Base-by-base conservation (phyloP, 2,329 filamentous ascomycete species). In the Aspergillaceae sp. region DNA sequence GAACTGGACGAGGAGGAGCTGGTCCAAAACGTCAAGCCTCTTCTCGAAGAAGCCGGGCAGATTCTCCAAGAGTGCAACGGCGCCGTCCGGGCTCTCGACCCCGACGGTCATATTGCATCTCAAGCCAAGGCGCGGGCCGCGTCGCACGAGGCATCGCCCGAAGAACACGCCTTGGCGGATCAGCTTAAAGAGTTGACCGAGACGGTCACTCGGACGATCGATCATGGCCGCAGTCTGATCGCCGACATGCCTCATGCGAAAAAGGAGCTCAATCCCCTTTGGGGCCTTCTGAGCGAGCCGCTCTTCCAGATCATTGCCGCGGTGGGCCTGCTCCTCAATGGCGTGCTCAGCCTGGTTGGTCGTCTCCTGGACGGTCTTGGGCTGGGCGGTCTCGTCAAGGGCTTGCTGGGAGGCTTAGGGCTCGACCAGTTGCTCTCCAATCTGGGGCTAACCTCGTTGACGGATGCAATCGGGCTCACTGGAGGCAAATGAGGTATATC, bases 191-290 rank as follows among this genome's bases (percentile, higher is more conserved):
- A 81, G 70, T 76, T 95, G 48, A 91, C 89, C 0, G 83, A 83
- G 19, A 83, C 80, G 28, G 86, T 96, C 26, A 83, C 86, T 41
- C 82, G 83, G 58, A 87, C 84, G 27, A 91, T 96, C 56, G 89
- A 96, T 61, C 83, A 84, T 52, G 86, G 86, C 28, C 92, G 90
- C 80, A 86, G 84, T 73, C 86, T 87, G 74, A 86, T 95, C 50
- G 82, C 86, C 60, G 86, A 87, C 61, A 92, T 95, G 86, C 89
- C 90, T 4, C 86, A 94, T 56, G 90, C 88, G 38, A 94, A 95
- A 83, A 91, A 94, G 77, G 83, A 91, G 74, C 77, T 95, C 50
- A 95, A 91, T 72, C 89, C 90, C 7, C 80, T 96, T 29, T 94
- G 89, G 88, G 81, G 74, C 29, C 74, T 95, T 42, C 59, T 69